Evolutionary conservation across 306 rosid genomes (phyloP).

Genomic region (Leucaena leucocephala): DNA sequence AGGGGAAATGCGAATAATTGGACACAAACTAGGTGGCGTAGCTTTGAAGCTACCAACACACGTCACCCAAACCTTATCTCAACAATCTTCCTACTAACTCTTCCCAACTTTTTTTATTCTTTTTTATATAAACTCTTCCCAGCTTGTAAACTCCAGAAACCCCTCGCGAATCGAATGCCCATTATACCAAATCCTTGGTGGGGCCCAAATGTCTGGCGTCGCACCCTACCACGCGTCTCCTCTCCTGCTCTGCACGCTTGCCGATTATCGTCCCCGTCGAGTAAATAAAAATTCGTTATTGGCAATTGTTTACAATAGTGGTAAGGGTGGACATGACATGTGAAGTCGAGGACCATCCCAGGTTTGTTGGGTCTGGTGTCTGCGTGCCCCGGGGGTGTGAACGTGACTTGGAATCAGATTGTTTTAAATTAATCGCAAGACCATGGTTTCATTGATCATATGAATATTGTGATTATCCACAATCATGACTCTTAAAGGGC

Average conservation of each 20-base stretch:
- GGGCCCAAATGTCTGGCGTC: constrained; percentile 49
- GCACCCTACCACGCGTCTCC: constrained; percentile 39
- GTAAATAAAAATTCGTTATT: too few relatives aligned
- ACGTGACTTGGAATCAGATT: constrained; percentile 37
- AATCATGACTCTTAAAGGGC: constrained; percentile 42
- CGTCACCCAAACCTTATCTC: constrained; percentile 55
- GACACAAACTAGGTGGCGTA: constrained; percentile 55
- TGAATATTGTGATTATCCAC: constrained; percentile 38
- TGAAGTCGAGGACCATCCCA: constrained; percentile 43
- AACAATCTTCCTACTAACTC: constrained; percentile 8
- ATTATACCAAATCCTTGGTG: constrained; percentile 87
- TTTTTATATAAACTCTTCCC: too few relatives aligned
- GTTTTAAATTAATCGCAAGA: constrained; percentile 29
- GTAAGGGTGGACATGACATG: constrained; percentile 48
- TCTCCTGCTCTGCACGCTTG: constrained; percentile 32
- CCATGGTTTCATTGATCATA: constrained; percentile 23
- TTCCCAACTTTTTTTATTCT: too few relatives aligned
- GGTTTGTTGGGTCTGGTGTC: constrained; percentile 45
- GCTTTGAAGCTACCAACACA: constrained; percentile 44
- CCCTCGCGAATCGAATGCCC: constrained; percentile 79
- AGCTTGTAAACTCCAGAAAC: constrained; percentile 66
- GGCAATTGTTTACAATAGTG: background rate
- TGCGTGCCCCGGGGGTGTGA: constrained; percentile 31
- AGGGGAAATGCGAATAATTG: background rate
- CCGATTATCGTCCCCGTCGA: too few relatives aligned